Evolutionary conservation across 768 basidiomycete species (phyloP).

Genomic region (Suillus spraguei): DNA sequence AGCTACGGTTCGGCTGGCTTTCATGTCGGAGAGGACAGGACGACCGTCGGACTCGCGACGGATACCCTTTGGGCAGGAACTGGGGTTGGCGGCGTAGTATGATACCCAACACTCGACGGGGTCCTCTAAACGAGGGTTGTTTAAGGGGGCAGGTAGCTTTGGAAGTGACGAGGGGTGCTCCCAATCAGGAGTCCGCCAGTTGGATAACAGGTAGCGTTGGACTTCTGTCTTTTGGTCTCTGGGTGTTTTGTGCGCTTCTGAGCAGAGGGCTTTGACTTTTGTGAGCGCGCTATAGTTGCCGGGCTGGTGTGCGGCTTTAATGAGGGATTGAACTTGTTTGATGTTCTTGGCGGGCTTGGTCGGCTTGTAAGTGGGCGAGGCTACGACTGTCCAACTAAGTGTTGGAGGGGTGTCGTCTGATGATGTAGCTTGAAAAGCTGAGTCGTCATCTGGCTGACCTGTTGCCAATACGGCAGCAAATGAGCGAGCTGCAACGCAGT

Average conservation of each 20-base stretch:
- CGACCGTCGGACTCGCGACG: conserved; percentile 39
- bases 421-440: conserved; percentile 22
- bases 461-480: conserved; percentile 35
- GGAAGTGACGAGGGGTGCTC: conserved; percentile 26
- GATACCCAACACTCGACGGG: conserved; percentile 48
- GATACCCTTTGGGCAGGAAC: conserved; percentile 51
- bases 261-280: conserved; percentile 47
- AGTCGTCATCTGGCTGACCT: conserved; percentile 32
- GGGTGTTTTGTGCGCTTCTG: conserved; percentile 46
- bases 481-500: conserved; percentile 37
- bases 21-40: conserved; percentile 45
- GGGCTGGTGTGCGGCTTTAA: conserved; percentile 45
- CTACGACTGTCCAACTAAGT: conserved; percentile 28
- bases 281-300: conserved; percentile 42
- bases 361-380: conserved; percentile 18
- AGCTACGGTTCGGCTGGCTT: conserved; percentile 49
- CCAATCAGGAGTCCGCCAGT: conserved; percentile 47
- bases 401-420: conserved; percentile 22
- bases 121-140: conserved; percentile 50
- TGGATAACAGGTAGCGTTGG: conserved; percentile 43
- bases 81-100: conserved; percentile 45
- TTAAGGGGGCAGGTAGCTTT: conserved; percentile 27
- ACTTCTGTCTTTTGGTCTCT: conserved; percentile 46
- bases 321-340: conserved; percentile 44
- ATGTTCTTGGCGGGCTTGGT: conserved; percentile 38